Base-by-base conservation (phyloP, 179 eudicot species). In the Silene coronaria region DNA sequence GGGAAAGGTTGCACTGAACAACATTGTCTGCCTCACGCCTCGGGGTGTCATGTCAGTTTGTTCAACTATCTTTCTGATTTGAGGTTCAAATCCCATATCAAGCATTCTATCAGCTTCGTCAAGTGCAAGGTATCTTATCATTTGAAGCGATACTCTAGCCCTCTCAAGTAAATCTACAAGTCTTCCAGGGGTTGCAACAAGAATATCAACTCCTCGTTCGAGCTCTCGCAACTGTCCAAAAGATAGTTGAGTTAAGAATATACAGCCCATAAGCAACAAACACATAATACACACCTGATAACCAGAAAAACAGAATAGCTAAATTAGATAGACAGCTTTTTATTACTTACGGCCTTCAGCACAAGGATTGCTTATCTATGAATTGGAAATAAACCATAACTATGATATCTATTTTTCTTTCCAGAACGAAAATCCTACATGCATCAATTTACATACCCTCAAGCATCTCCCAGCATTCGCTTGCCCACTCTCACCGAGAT, bases 141-240 rank as follows among this genome's bases (percentile, higher is more conserved):
- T 82, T 78, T 88, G 88, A 22, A 94, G 78, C 11, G 98, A 94
- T 10, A 94, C 94, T 83, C 96, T 87, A 51, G 90, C 96, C 79
- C 98, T 91, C 85, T 94, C 98, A 70, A 94, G 84, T 70, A 94
- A 82, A 85, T 94, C 98, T 34, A 94, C 98, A 83, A 94, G 85
- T 42, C 97, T 83, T 70, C 98, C 98, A 72, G 98, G 98, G 19
- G 98, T 94, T 42, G 98, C 98, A 67, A 94, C 98, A 83, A 94
- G 97, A 80, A 94, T 94, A 79, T 94, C 97, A 75, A 92, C 97
- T 28, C 98, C 98, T 83, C 91, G 86, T 71, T 94, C 97, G 69
- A 94, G 91, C 42, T 94, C 98, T 14, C 98, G 91, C 60, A 93
- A 83, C 98, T 93, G 91, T 67, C 66, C 59, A 78, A 4, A 80